Conservation (phyloP, 1,284 basidiomycete species). For the Spongiforma sp. region DNA sequence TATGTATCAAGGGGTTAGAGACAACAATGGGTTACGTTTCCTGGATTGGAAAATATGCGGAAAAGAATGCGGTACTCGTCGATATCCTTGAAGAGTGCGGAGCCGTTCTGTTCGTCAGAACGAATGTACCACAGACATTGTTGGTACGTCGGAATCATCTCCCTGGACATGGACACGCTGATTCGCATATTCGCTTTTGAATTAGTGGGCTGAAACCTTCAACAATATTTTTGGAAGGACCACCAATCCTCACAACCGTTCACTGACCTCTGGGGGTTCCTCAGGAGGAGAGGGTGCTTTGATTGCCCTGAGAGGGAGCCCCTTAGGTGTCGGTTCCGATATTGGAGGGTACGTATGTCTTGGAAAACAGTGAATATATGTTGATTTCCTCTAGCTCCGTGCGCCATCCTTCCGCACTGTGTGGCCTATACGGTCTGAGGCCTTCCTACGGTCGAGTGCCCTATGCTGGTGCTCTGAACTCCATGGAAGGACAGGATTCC, state of each 20-base stretch:
- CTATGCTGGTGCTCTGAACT: constrained; percentile 66
- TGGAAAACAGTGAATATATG: not conserved
- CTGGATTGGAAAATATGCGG: constrained; percentile 61
- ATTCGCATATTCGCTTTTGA: not conserved
- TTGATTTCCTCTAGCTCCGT: constrained; percentile 50
- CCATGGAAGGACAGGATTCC: constrained; percentile 73
- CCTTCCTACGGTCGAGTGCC: constrained; percentile 76
- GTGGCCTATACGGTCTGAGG: constrained; percentile 71
- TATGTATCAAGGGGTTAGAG: constrained; percentile 56
- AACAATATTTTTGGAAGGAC: constrained; percentile 75
- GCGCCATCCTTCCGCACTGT: constrained; percentile 71
- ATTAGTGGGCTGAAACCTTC: constrained; percentile 64
- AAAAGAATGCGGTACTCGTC: constrained; percentile 60
- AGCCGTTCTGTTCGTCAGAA: constrained; percentile 72
- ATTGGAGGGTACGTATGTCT: constrained; percentile 58
- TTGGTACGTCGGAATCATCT: constrained; percentile 45
- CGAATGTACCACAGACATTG: constrained; percentile 73
- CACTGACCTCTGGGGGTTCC: constrained; percentile 59
- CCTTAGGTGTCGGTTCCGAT: constrained; percentile 72
- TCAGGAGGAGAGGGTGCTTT: constrained; percentile 73
- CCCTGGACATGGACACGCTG: not conserved
- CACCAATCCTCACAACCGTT: constrained; percentile 62
- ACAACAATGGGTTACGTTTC: constrained; percentile 68
- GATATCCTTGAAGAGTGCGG: constrained; percentile 64
- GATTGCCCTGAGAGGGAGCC: constrained; percentile 58